phyloP scores from a whole-genome alignment of 345 rosid genomes.

The Brassica napus region Da-Ae NC_063446.1:19705001-19705500 shows the following conservation, averaged over 20 bases:
- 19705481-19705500: not conserved
- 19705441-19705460: not conserved
- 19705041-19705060: not conserved
- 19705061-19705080: not conserved
- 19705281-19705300: conserved; percentile 60
- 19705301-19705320: conserved; percentile 60
- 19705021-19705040: not conserved
- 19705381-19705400: not conserved
- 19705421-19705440: not conserved
- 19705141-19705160: not conserved
- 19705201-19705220: not conserved
- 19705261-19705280: conserved; percentile 75
- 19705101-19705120: not conserved
- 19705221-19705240: not conserved
- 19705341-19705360: conserved; percentile 43
- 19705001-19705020: not conserved
- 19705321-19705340: conserved; percentile 56
- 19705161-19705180: not conserved
- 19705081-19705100: not conserved
- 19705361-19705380: not conserved
- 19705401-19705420: conserved; percentile 1
- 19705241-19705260: conserved; percentile 36
- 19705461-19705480: not conserved
- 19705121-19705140: not conserved
- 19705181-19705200: not conserved